phyloP scores from a whole-genome alignment of 768 basidiomycete species.

The Kwoniella botswanensis region DNA sequence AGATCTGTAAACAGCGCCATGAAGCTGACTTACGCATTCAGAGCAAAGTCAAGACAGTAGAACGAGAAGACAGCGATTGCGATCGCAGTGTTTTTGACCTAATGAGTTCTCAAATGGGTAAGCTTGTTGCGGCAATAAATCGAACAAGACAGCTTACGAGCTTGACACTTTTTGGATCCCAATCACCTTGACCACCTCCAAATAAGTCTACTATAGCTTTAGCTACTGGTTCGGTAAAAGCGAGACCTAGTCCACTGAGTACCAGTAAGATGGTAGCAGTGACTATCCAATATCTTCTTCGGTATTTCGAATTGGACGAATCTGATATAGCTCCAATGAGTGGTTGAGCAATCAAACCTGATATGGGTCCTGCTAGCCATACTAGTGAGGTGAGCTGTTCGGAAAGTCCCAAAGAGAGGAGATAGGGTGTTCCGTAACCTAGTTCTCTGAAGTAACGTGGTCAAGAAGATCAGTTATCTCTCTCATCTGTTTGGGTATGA shows the following conservation, averaged over 20 bases:
- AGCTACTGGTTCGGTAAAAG: constrained; percentile 79
- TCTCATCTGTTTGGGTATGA: too few relatives aligned
- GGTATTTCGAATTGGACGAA: constrained; percentile 81
- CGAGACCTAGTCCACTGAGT: constrained; percentile 75
- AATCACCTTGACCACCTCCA: constrained; percentile 77
- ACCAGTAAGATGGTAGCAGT: constrained; percentile 81
- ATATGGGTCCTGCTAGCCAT: constrained; percentile 87
- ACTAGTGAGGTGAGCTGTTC: constrained; percentile 91
- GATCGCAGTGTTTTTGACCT: constrained; percentile 77
- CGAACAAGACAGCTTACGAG: constrained; percentile 61
- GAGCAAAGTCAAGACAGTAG: constrained; percentile 93
- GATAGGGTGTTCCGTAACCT: constrained; percentile 94
- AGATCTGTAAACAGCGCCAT: background rate
- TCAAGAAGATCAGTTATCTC: background rate
- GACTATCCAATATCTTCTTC: constrained; percentile 91
- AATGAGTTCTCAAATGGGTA: background rate
- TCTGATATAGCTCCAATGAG: constrained; percentile 97
- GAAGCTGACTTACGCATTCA: constrained; percentile 69
- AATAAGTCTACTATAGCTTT: constrained; percentile 75
- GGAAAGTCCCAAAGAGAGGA: constrained; percentile 77
- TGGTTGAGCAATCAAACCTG: constrained; percentile 94
- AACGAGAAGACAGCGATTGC: constrained; percentile 85
- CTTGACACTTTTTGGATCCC: constrained; percentile 76
- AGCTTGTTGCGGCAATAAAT: background rate
- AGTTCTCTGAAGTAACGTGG: constrained; percentile 35